Evolutionary conservation across 495 filamentous ascomycete species (phyloP), one percentile per base, ranked within the genome.

Genomic region (Chaetomium fimeti): DNA sequence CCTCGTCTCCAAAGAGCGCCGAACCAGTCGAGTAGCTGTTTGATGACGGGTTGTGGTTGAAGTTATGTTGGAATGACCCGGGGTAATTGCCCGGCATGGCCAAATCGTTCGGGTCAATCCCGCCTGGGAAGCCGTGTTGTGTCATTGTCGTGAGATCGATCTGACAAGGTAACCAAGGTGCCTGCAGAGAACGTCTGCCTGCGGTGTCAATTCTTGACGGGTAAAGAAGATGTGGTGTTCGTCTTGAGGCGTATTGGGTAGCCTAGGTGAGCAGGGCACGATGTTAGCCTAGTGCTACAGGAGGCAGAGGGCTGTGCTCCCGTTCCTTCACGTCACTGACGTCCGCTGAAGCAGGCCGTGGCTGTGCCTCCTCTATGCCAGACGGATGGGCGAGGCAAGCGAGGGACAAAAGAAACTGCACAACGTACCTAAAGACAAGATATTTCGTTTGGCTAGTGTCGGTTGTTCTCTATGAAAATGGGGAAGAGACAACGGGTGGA

Each of bases 61-160:
- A 79, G 65, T 75, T 78, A 65, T 75, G 76, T 48, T 76, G 76
- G 67, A 74, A 82, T 6, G 71, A 72, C 0, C 71, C 51, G 29
- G 72, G 73, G 60, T 75, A 80, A 43, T 73, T 72, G 29, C 74
- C 78, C 36, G 75, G 76, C 86, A 93, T 91, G 59, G 87, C 85
- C 63, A 98, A 81, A 53, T 94, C 91, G 52, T 89, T 93, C 3
- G 94, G 94, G 70, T 97, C 91, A 65, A 97, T 87, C 72, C 84
- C 86, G 53, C 83, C 83, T 56, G 85, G 85, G 69, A 86, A 88
- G 61, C 72, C 69, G 74, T 89, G 84, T 65, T 92, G 89, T 63
- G 80, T 76, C 79, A 82, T 81, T 49, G 54, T 60, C 16, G 45
- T 8, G 6, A 32, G 25, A 15, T 60, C 28, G 6, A 40, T 15